Evolutionary conservation across 2,329 filamentous ascomycete genomes (phyloP), one percentile per base, ranked within the genome.

Genomic region (Graphilbum sp.): DNA sequence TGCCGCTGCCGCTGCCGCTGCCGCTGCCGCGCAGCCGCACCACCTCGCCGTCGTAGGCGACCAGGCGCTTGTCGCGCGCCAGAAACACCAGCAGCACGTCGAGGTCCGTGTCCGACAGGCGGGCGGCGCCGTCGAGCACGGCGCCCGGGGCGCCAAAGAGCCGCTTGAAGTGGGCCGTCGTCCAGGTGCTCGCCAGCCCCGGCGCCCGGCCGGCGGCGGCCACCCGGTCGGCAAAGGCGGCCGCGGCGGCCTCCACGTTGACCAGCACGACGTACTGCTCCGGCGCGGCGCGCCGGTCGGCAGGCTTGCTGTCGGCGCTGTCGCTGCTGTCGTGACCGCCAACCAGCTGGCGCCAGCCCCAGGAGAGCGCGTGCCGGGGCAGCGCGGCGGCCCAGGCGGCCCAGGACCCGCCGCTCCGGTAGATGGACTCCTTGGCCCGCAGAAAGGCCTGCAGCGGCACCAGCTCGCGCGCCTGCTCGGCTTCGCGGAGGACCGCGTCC

Each of bases 401-500:
- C 72, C 84, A 84, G 36, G 71, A 72, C 9, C 45, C 35, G 38
- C 67, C 69, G 45, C 67, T 63, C n/a, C n/a, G n/a, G 51, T 87
- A 87, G 45, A 94, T 74, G 57, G 75, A 88, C 40, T 78, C 72
- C 38, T 67, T 68, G 2, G 69, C 63, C 4, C 51, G 54, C 38
- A 80, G 55, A 49, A 93, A 98, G 10, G 79, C 68, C 13, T 70
- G 60, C 11, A 88, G 50, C 0, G 79, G 73, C 12, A 94, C 63
- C 55, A 94, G 70, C 33, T 79, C 75, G 34, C 68, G 74, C 32
- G 67, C 72, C 37, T 68, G 63, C 1, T 90, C 60, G 0, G 82
- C 81, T 49, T 96, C 88, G 23, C 61, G 59, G 35, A 96, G 63
- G 5, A 87, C 90, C 4, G 77, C 73, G 1, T 80, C 80, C 1